Evolutionary conservation across 2,329 filamentous ascomycete species (phyloP).

Genomic region (Colletotrichum musicola): DNA sequence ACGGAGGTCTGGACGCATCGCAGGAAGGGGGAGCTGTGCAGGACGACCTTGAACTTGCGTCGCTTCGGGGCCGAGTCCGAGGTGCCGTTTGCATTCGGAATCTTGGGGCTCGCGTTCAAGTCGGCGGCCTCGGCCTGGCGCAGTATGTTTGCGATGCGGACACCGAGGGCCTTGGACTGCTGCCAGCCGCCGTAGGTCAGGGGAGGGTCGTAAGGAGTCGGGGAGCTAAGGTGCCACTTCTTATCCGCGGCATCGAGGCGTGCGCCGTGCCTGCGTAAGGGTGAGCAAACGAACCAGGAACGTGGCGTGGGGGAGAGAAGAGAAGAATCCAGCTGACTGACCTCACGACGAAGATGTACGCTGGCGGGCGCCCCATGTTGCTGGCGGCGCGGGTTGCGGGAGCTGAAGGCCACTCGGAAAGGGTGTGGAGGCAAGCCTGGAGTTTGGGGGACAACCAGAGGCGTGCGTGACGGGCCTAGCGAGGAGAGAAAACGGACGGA

Average conservation of each 20-base stretch:
- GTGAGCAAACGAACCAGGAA: slow-evolving; percentile 17
- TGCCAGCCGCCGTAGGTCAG: slow-evolving; percentile 95
- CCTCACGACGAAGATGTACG: slow-evolving; percentile 60
- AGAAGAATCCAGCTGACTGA: slow-evolving; percentile 41
- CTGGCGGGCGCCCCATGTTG: slow-evolving; percentile 57
- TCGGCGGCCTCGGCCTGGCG: slow-evolving; percentile 64
- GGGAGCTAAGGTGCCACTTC: slow-evolving; percentile 92
- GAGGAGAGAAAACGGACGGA: slow-evolving; percentile 17
- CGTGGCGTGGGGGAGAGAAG: neutral
- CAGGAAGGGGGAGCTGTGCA: slow-evolving; percentile 94
- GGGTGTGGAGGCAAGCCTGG: slow-evolving; percentile 7
- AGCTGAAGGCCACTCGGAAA: slow-evolving; percentile 6
- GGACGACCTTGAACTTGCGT: slow-evolving; percentile 80
- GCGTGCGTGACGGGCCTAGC: slow-evolving; percentile 19
- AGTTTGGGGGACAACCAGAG: slow-evolving; percentile 11
- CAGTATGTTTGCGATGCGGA: slow-evolving; percentile 82
- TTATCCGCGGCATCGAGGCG: slow-evolving; percentile 95
- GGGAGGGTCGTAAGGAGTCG: slow-evolving; percentile 94
- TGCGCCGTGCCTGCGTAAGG: slow-evolving; percentile 78
- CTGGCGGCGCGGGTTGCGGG: slow-evolving; percentile 7
- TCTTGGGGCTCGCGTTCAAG: slow-evolving; percentile 46
- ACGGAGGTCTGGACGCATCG: slow-evolving; percentile 94
- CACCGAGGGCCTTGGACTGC: slow-evolving; percentile 84
- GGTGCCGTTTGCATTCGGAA: slow-evolving; percentile 31
- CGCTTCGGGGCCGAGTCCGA: slow-evolving; percentile 53